Percentiles rank a stretch among this genome's conserved stretches.
These are phyloP conservation scores for Tricholoma hemisulphureum DNA, from an alignment of 768 basidiomycete genomes.

Conservation along the genomic window DNA sequence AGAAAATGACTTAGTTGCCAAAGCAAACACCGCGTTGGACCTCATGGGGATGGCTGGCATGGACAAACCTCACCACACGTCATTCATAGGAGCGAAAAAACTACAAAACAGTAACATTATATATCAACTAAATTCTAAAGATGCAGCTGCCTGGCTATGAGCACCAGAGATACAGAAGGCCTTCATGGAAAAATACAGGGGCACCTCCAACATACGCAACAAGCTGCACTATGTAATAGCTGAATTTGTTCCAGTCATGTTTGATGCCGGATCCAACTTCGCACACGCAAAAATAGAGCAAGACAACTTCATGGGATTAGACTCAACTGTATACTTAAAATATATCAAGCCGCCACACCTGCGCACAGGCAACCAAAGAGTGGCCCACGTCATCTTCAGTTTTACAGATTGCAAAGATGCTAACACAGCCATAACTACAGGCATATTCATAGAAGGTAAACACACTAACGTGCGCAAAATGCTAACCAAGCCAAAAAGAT, in stretches of 20 bases:
- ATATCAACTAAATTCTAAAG: not conserved
- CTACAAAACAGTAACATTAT: not conserved
- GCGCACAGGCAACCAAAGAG: constrained; percentile 14
- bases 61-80: not conserved
- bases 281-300: constrained; percentile 11
- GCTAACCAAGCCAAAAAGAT: constrained; percentile 13
- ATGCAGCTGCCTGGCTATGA: not conserved
- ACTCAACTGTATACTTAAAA: constrained; percentile 8
- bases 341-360: too few species aligned
- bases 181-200: not conserved
- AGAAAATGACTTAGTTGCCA: not conserved
- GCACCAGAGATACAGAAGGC: not conserved
- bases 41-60: not conserved
- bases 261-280: constrained; percentile 3
- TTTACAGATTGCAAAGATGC: constrained; percentile 17
- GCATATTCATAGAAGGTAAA: constrained; percentile 15
- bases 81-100: not conserved
- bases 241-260: constrained; percentile 20
- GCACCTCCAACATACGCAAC: constrained; percentile 1
- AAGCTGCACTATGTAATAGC: constrained; percentile 11
- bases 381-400: constrained; percentile 22
- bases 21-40: not conserved
- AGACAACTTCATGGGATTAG: constrained; percentile 4
- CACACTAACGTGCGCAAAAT: constrained; percentile 11
- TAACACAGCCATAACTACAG: constrained; percentile 18